Percentiles rank a stretch among this genome's conserved stretches.
Evolutionary conservation across 2,329 filamentous ascomycete species (phyloP).

Genomic region (Penicillium sclerotigenum): DNA sequence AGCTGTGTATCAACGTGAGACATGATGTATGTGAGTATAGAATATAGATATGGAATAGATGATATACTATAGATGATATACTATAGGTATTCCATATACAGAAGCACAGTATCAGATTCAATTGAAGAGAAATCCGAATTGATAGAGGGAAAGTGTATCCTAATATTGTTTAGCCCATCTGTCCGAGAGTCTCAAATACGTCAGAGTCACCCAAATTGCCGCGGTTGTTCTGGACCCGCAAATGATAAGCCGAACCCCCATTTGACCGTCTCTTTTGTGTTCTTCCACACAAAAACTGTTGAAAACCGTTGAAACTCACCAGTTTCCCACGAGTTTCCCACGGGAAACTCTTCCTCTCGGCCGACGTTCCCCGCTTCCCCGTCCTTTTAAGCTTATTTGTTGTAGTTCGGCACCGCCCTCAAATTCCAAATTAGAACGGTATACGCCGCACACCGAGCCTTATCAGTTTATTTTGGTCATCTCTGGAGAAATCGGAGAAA

Average conservation of each 20-base stretch:
- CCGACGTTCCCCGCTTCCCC: constrained; percentile 20
- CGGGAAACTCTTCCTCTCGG: constrained; percentile 28
- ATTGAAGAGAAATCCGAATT: too few relatives aligned
- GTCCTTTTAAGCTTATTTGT: background rate
- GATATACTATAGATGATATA: too few relatives aligned
- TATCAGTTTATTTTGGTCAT: constrained; percentile 4
- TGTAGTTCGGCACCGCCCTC: background rate
- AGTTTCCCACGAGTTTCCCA: constrained; percentile 24
- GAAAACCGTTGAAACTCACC: background rate
- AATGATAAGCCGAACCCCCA: constrained; percentile 7
- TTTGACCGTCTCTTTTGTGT: background rate
- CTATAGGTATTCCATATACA: background rate
- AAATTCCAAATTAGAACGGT: constrained; percentile 11
- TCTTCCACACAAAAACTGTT: background rate
- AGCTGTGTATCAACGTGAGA: constrained; percentile 71
- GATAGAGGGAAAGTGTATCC: too few relatives aligned
- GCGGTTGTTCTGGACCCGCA: constrained; percentile 19
- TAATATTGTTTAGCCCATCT: constrained; percentile 14
- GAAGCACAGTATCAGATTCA: background rate
- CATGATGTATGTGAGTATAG: constrained; percentile 47
- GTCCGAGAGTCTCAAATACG: constrained; percentile 24
- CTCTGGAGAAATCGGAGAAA: constrained; percentile 9
- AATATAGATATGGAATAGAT: background rate
- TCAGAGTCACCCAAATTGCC: constrained; percentile 18
- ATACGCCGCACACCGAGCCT: constrained; percentile 21